phyloP scores from a whole-genome alignment of 1,284 basidiomycete species.

The Mycena sp. region DNA sequence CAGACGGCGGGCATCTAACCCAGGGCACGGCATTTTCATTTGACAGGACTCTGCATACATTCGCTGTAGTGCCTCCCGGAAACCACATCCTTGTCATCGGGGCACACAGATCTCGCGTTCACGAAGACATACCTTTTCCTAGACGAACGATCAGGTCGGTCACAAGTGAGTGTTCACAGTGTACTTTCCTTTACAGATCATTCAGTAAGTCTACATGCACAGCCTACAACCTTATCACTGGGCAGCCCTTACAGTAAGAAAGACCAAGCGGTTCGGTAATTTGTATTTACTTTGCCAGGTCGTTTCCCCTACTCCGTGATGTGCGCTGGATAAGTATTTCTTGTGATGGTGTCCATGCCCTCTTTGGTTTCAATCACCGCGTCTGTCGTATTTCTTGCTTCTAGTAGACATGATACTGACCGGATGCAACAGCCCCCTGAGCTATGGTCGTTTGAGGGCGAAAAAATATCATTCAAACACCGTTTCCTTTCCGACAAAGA shows the following conservation, averaged over 20 bases:
- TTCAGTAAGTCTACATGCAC: not conserved
- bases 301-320: slow-evolving; percentile 21
- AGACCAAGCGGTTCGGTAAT: not conserved
- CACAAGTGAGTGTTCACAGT: not conserved
- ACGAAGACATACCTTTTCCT: slow-evolving; percentile 13
- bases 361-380: slow-evolving; percentile 14
- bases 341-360: slow-evolving; percentile 2
- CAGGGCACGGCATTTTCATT: slow-evolving; percentile 4
- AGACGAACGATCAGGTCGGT: slow-evolving; percentile 14
- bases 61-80: slow-evolving; percentile 14
- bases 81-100: slow-evolving; percentile 14
- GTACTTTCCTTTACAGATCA: not conserved
- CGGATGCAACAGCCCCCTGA: slow-evolving; percentile 3
- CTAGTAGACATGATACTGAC: not conserved
- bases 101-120: slow-evolving; percentile 14
- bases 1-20: slow-evolving; percentile 1
- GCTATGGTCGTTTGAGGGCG: slow-evolving; percentile 14
- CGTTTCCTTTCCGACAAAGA: slow-evolving; percentile 11
- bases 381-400: not conserved
- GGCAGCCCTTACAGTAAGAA: slow-evolving; percentile 4
- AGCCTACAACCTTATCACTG: not conserved
- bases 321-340: slow-evolving; percentile 15
- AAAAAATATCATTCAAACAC: slow-evolving; percentile 8
- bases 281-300: not conserved
- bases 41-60: slow-evolving; percentile 10